Conservation (phyloP, 495 filamentous ascomycete genomes). For the Aspergillus bertholletiae region DNA sequence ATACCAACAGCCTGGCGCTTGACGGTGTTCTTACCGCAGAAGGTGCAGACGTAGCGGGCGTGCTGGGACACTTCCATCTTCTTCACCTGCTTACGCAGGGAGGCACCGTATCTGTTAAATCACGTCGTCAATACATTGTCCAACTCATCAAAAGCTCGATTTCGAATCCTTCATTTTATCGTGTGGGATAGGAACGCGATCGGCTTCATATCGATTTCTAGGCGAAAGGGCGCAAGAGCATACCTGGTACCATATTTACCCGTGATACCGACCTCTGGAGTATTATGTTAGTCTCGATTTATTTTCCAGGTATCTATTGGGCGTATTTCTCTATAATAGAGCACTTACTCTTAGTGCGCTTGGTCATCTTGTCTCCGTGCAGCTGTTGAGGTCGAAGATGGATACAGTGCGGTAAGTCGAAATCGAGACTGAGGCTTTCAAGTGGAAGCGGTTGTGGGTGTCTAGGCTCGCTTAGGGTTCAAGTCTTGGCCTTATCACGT, state of each 20-base stretch:
- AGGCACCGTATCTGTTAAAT: slow-evolving; percentile 85
- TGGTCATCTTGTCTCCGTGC: slow-evolving; percentile 74
- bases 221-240: slow-evolving; percentile 24
- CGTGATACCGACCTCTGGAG: slow-evolving; percentile 77
- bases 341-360: slow-evolving; percentile 82
- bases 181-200: slow-evolving; percentile 18
- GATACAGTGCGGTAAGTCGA: slow-evolving; percentile 40
- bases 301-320: not conserved
- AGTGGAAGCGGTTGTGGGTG: slow-evolving; percentile 43
- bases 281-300: slow-evolving; percentile 29
- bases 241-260: slow-evolving; percentile 71
- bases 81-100: slow-evolving; percentile 99
- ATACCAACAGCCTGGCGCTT: slow-evolving; percentile 91
- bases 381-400: slow-evolving; percentile 45
- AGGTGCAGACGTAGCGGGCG: slow-evolving; percentile 82
- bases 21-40: slow-evolving; percentile 94
- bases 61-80: slow-evolving; percentile 99
- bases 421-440: slow-evolving; percentile 34
- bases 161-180: slow-evolving; percentile 9
- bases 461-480: slow-evolving; percentile 43
- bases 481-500: slow-evolving; percentile 26
- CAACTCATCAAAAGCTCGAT: slow-evolving; percentile 7
- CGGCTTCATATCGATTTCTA: slow-evolving; percentile 24
- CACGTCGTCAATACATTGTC: slow-evolving; percentile 27
- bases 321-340: not conserved